Base-by-base conservation (phyloP, 164 flowering plant genomes). In the Annona squamosa region DNA sequence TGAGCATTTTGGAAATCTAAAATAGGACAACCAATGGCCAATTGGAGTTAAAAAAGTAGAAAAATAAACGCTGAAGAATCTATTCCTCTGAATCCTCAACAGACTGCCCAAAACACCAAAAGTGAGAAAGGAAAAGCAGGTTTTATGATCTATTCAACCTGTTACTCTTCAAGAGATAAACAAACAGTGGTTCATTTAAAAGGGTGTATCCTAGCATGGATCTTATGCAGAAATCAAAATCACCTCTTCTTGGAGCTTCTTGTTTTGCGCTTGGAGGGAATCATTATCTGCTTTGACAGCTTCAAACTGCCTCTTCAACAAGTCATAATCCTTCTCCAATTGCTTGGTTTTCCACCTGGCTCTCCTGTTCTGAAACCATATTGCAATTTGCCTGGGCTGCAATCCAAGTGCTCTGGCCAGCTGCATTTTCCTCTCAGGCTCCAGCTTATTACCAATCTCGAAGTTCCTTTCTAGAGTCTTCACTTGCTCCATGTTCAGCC, bases 271-370 rank as follows among this genome's bases (percentile, higher is more conserved):
- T 76, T 86, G 88, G n/a, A 91, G 92, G 4, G 85, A 77, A 67
- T 91, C 97, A 66, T 90, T 86, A 26, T 90, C 93, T 3, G 93
- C 88, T 76, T 90, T 91, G 42, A 87, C 67, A 0, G 86, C 87
- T 48, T 91, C 94, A 76, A 78, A 87, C 78, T 90, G 94, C 70
- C 85, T 74, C 77, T 91, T 91, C 26, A 91, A 89, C 45, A 86
- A 74, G 63, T 90, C 91, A 79, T 90, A 92, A 76, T 92, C 97
- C 79, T 88, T 92, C 86, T 92, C 97, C 70, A 92, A 77, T 74
- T 90, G 90, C 79, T 92, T 92, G n/a, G 97, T 92, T 83, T 92
- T 92, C 97, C 97, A 92, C 71, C 97, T 80, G 0, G 97, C 95
- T 67, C 97, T 85, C 71, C 93, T 84, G 82, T 92, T 92, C 63